phyloP scores from a whole-genome alignment of 176 grass and related monocot species.

The maize (Zea mays) region DNA sequence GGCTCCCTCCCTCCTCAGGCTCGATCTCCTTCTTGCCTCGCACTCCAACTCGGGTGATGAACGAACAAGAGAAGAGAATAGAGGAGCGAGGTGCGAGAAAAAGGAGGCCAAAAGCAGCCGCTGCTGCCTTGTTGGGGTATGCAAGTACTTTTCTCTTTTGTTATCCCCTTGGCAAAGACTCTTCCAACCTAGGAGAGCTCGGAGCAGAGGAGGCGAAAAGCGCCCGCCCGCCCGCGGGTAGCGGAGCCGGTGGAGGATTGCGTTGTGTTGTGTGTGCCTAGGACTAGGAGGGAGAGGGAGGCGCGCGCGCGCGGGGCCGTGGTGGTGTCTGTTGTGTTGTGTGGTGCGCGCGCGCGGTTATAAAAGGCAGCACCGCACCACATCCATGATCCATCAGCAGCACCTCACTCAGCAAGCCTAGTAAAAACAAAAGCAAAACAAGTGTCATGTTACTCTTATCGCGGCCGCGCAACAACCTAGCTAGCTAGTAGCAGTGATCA shows the following conservation, averaged over 20 bases:
- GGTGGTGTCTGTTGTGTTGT: too few relatives aligned
- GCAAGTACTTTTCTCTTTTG: constrained; percentile 61
- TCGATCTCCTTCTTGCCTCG: not conserved
- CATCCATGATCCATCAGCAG: too few relatives aligned
- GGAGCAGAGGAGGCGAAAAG: not conserved
- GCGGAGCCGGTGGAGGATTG: not conserved
- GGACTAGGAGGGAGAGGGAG: too few relatives aligned
- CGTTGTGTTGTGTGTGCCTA: too few relatives aligned
- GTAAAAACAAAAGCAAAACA: too few relatives aligned
- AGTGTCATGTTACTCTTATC: not conserved
- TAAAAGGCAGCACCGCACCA: too few relatives aligned
- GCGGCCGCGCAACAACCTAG: not conserved
- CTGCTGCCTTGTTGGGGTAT: constrained; percentile 54
- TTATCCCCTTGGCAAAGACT: constrained; percentile 46
- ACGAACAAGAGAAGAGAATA: not conserved
- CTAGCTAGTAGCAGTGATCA: too few relatives aligned
- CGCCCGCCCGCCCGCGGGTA: not conserved
- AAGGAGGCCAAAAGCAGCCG: too few relatives aligned
- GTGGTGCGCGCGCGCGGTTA: too few relatives aligned
- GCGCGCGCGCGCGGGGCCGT: too few relatives aligned
- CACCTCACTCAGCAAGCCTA: too few relatives aligned
- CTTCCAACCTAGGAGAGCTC: constrained; percentile 57
- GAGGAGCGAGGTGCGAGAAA: too few relatives aligned
- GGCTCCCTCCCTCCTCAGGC: not conserved
- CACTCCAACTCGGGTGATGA: not conserved